These are phyloP conservation scores for Kazachstania psychrophila DNA, from an alignment of 805 yeast genomes.

Conservation along the genomic window DNA sequence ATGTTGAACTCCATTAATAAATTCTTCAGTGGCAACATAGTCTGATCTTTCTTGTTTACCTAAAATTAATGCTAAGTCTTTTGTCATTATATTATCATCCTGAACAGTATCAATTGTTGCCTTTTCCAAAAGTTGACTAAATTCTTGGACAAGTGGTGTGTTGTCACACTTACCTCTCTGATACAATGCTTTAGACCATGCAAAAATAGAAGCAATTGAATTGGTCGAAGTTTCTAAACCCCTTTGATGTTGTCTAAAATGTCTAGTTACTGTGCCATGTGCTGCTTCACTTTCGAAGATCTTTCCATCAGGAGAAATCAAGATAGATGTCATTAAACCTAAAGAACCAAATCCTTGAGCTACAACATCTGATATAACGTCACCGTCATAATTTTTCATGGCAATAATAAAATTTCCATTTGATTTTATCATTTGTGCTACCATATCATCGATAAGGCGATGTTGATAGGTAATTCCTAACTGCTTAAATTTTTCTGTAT, in stretches of 20 bases:
- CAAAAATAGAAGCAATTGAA: slow-evolving; percentile 92
- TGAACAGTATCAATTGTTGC: slow-evolving; percentile 83
- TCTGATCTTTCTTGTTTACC: slow-evolving; percentile 74
- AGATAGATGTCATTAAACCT: slow-evolving; percentile 92
- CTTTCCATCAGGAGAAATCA: slow-evolving; percentile 92
- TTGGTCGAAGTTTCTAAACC: slow-evolving; percentile 96
- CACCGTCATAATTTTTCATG: slow-evolving; percentile 96
- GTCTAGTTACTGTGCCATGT: slow-evolving; percentile 96
- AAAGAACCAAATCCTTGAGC: slow-evolving; percentile 97
- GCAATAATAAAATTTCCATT: slow-evolving; percentile 92
- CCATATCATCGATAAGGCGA: slow-evolving; percentile 95
- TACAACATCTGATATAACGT: slow-evolving; percentile 92
- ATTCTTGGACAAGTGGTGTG: slow-evolving; percentile 73
- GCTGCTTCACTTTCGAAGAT: slow-evolving; percentile 95
- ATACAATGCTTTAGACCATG: slow-evolving; percentile 88
- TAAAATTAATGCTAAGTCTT: slow-evolving; percentile 83
- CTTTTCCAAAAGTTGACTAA: slow-evolving; percentile 68
- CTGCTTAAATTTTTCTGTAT: slow-evolving; percentile 60
- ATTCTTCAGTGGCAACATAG: slow-evolving; percentile 87
- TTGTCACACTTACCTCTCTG: slow-evolving; percentile 84
- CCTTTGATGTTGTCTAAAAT: slow-evolving; percentile 87
- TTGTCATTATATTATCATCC: slow-evolving; percentile 82
- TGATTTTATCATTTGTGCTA: slow-evolving; percentile 95
- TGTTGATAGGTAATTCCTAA: slow-evolving; percentile 92
- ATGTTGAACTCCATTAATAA: slow-evolving; percentile 67